Evolutionary conservation across 176 grass and related monocot species (phyloP).

Genomic region (Rhipidocladum racemiflorum): DNA sequence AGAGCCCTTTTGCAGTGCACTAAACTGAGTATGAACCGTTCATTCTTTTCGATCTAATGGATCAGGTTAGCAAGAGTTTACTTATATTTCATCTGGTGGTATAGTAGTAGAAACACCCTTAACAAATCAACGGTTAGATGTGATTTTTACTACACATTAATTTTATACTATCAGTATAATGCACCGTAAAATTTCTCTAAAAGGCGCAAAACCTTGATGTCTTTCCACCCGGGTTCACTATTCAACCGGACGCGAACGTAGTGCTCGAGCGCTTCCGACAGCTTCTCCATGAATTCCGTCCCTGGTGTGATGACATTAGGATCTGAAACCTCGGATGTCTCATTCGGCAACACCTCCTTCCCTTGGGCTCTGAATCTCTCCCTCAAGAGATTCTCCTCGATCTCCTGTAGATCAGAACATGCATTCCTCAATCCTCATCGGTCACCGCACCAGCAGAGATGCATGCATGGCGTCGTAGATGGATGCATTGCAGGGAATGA

Average conservation of each 20-base stretch:
- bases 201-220: constrained; percentile 49
- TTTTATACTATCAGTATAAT: too few relatives aligned
- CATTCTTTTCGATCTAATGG: too few relatives aligned
- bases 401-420: constrained; percentile 28
- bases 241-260: constrained; percentile 50
- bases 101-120: too few relatives aligned
- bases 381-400: constrained; percentile 31
- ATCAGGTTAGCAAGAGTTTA: too few relatives aligned
- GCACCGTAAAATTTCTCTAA: too few relatives aligned
- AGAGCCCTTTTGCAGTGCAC: too few relatives aligned
- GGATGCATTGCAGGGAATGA: not conserved
- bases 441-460: not conserved
- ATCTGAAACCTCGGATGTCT: constrained; percentile 19
- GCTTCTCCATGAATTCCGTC: constrained; percentile 70
- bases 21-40: too few relatives aligned
- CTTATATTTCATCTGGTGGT: too few relatives aligned
- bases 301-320: constrained; percentile 65
- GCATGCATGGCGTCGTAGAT: not conserved
- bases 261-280: constrained; percentile 46
- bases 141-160: too few relatives aligned
- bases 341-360: not conserved
- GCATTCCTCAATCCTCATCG: not conserved
- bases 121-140: too few relatives aligned
- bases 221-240: constrained; percentile 44
- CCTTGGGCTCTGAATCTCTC: constrained; percentile 28